Evolutionary conservation across 2,329 filamentous ascomycete species (phyloP), one percentile per base, ranked within the genome.

Genomic region (Domatiomyces globalis): DNA sequence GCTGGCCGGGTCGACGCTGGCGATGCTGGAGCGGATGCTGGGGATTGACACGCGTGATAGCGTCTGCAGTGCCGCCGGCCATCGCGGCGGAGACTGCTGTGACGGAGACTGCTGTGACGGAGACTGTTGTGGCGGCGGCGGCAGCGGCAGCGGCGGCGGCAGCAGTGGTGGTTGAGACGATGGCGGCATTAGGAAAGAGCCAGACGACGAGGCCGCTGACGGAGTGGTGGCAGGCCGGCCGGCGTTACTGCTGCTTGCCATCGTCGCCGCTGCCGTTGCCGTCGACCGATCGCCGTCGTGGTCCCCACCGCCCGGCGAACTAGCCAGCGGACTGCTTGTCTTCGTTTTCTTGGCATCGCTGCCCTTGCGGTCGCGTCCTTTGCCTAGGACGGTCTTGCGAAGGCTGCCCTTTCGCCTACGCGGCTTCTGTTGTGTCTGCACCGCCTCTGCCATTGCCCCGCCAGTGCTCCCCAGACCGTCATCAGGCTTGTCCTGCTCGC

Each of bases 311-410:
- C 61, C 60, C 50, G 68, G 10, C 10, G 33, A 15, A 15, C 33
- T 10, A 33, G 55, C 68, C 57, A 56, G 64, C 50, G 60, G 63
- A 56, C 63, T 67, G 50, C 71, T 76, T 10, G 33, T 15, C 33
- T 39, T 39, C 8, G 12, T 39, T 4, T 15, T 39, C 66, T 68
- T 51, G 80, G 80, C 58, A 70, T 76, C 62, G 5, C 60, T 59
- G 2, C 69, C 74, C 59, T 79, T 80, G 54, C 77, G 74, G 65
- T 78, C 80, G 50, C 75, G 79, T 55, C 83, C 83, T 56, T 84
- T 84, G 15, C 87, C 86, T 17, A 95, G 74, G 47, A 95, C 73
- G 9, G 86, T 87, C 68, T 95, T 95, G 54, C 89, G 79, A 65
- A 95, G 72, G 9, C 89, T 95, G 3, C 87, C 88, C 64, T 85